Base-by-base conservation (phyloP, 2,329 filamentous ascomycete genomes). In the Aspergillus eucalypticola region DNA sequence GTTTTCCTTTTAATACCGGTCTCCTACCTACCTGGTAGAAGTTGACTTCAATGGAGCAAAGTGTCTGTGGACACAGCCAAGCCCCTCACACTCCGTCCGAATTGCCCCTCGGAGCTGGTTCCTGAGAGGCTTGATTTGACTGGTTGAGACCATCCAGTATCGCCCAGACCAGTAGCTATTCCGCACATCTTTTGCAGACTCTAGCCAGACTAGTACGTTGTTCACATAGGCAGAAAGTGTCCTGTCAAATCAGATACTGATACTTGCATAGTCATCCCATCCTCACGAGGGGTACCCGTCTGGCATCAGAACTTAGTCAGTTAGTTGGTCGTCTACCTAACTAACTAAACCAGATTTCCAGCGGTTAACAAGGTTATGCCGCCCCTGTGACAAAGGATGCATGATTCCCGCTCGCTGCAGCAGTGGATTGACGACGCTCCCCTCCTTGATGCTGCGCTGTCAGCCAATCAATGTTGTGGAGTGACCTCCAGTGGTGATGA, bases 111-210 rank as follows among this genome's bases (percentile, higher is more conserved):
- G 19, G 41, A 23, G 41, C 21, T 19, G 41, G 41, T 44, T 23
- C 41, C 41, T 44, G 41, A 2, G 8, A 53, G 25, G 35, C 51
- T 53, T 53, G 51, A 53, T 41, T 52, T 42, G 51, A 53, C 51
- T 53, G 51, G 51, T 11, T 15, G 51, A 53, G 51, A 13, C 7
- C 10, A 10, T 44, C 41, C 41, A 23, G 17, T 23, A 13, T 29
- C 1, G 27, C 10, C 27, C 27, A 29, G 27, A 1, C 27, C 27
- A 29, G 27, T 44, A 21, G 17, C 41, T 44, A 8, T 10, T 44
- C 41, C 41, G 41, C 41, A 8, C 41, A 21, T 42, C 10, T 21
- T 19, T 21, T 23, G 41, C 41, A 23, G 41, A 44, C 10, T 13
- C 2, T 35, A 35, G 32, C 1, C 32, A 23, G 41, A 35, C 32